phyloP scores from a whole-genome alignment of 2,329 filamentous ascomycete genomes.

The Aspergillus arachidicola region DNA sequence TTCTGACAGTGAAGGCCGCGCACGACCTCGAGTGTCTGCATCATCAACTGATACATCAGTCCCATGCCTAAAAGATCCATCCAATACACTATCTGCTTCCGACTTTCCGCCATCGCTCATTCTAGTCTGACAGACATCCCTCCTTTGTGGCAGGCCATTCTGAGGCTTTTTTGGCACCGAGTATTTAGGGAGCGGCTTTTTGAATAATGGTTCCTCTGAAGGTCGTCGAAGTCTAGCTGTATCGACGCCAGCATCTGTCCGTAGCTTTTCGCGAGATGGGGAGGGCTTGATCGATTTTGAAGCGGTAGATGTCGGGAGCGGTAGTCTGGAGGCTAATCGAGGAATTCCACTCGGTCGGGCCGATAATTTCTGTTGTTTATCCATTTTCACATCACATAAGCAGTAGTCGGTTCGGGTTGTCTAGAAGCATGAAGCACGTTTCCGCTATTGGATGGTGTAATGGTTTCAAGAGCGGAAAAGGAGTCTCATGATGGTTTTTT shows the following conservation, averaged over 20 bases:
- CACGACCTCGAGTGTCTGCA: conserved; percentile 27
- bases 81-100: conserved; percentile 16
- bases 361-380: conserved; percentile 33
- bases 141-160: conserved; percentile 20
- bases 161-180: conserved; percentile 28
- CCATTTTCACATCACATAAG: conserved; percentile 31
- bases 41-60: conserved; percentile 23
- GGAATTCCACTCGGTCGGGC: conserved; percentile 48
- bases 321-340: conserved; percentile 55
- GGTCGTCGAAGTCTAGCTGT: conserved; percentile 41
- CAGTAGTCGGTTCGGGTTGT: background rate
- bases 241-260: conserved; percentile 43
- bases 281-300: conserved; percentile 49
- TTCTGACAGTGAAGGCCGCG: conserved; percentile 63
- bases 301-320: conserved; percentile 48
- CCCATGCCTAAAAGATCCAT: conserved; percentile 16
- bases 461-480: background rate
- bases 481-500: conserved; percentile 7
- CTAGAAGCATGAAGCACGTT: background rate
- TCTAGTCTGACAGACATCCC: conserved; percentile 24
- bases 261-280: conserved; percentile 51
- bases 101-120: conserved; percentile 21
- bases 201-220: conserved; percentile 41
- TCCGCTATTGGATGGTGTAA: background rate
- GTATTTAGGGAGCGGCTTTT: conserved; percentile 33